Conservation (phyloP, 305 asterid genomes). For the Fraxinus paxiana region DNA sequence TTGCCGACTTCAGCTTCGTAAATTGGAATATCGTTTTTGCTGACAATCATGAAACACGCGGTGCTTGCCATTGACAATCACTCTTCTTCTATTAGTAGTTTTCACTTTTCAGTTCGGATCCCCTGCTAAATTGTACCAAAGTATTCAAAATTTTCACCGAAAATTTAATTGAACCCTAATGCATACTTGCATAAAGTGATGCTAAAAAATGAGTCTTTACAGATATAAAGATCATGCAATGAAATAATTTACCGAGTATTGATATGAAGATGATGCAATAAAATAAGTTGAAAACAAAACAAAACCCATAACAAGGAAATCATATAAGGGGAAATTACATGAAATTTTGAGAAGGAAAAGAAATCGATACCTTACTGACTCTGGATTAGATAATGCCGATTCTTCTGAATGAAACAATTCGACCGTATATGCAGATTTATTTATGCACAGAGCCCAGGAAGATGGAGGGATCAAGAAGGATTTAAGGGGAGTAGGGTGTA, state of each 20-base stretch:
- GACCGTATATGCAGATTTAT: neutral
- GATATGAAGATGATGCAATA: neutral
- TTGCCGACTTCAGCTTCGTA: conserved; percentile 94
- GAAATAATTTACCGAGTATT: too few species aligned
- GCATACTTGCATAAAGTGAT: neutral
- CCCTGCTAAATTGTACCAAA: neutral
- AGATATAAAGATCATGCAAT: neutral
- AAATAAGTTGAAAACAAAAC: neutral
- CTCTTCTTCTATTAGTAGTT: neutral
- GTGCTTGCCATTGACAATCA: conserved; percentile 58
- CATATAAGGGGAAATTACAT: neutral
- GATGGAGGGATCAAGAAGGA: neutral
- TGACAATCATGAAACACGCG: conserved; percentile 84
- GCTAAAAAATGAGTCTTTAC: neutral
- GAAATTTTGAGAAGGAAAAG: neutral
- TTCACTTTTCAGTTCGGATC: neutral
- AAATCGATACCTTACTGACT: neutral
- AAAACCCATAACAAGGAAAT: neutral
- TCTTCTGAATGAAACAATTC: neutral
- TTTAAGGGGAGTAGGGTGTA: neutral
- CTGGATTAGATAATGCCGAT: neutral
- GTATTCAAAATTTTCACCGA: neutral
- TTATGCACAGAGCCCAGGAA: neutral
- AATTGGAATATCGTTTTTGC: conserved; percentile 83
- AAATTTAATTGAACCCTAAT: neutral